Conservation (phyloP, 371 early-diverging fungal species). For the Rhizoclosmatium hyalinum region DNA sequence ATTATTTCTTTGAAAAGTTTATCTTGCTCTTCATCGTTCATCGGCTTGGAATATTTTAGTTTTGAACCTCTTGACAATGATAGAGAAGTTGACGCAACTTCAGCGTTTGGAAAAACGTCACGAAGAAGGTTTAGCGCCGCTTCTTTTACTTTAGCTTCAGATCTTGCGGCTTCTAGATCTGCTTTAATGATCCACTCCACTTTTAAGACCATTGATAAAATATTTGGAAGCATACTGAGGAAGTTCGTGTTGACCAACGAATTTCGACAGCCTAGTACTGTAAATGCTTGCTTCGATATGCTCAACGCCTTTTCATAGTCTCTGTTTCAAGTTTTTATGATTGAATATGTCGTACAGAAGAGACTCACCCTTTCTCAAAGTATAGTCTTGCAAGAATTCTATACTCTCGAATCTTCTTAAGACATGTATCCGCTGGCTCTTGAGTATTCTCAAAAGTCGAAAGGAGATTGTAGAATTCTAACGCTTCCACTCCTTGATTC, state of each 20-base stretch:
- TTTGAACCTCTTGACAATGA: neutral
- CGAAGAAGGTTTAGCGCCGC: neutral
- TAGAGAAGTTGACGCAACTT: neutral
- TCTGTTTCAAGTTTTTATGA: neutral
- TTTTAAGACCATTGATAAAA: neutral
- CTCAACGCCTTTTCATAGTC: constrained; percentile 1
- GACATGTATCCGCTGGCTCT: constrained; percentile 6
- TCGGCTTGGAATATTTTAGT: neutral
- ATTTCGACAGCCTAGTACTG: constrained; percentile 3
- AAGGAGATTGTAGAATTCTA: constrained; percentile 28
- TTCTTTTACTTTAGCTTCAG: neutral
- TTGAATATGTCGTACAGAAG: too few species aligned
- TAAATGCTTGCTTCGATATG: neutral
- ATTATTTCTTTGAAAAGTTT: constrained; percentile 13
- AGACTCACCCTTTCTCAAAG: constrained; percentile 3
- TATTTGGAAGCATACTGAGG: neutral
- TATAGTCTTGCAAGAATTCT: constrained; percentile 4
- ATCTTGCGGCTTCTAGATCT: neutral
- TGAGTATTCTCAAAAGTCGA: neutral
- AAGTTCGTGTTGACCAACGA: neutral
- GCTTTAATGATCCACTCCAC: neutral
- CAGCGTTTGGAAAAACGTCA: constrained; percentile 11
- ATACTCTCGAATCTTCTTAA: constrained; percentile 7
- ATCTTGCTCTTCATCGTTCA: constrained; percentile 15
- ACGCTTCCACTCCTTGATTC: constrained; percentile 15